Evolutionary conservation across 768 basidiomycete species (phyloP), one percentile per base, ranked within the genome.

Genomic region (Lentinula edodes): DNA sequence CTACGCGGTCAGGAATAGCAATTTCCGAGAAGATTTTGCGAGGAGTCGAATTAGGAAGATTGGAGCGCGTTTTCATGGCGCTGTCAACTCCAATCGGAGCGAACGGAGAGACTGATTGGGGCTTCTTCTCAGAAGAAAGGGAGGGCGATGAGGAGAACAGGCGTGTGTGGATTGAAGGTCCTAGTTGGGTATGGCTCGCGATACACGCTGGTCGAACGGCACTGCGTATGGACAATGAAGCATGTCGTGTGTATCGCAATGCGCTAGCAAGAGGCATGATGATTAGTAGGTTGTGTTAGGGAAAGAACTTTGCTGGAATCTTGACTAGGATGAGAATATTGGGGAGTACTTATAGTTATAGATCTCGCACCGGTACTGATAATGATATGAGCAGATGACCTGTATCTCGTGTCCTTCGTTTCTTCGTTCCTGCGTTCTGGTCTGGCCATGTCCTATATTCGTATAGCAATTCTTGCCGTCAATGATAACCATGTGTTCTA

Each of bases 11-110:
- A 12, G 72, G 74, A 41, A 88, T 76, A 0, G 81, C 78, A 71
- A 85, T 87, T 64, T 86, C 84, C 52, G 80, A 80, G 66, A 84
- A 80, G 20, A 87, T 79, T 67, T 83, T 85, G n/a, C 46, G 46
- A 20, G 46, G 46, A 79, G 74, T 4, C 72, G 74, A 5, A 78
- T 73, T 35, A 39, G 61, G 45, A 76, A 59, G 0, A 64, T 64
- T 2, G 74, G 66, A 52, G 82, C 72, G 3, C 65, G 68, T 35
- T 76, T 75, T 9, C 78, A 83, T 67, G 2, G 87, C 88, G 10
- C 85, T 86, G 12, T 75, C 75, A 52, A 89, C 85, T 1, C 88
- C 88, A 52, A 89, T 74, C 12, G 83, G 86, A 0, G 82, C 85
- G 23, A 85, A 77, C 20, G 82, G 81, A 5, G 86, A 86, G 13